These are phyloP conservation scores for Guadua angustifolia DNA, from an alignment of 176 grass and related monocot species.

Conservation along the genomic window DNA sequence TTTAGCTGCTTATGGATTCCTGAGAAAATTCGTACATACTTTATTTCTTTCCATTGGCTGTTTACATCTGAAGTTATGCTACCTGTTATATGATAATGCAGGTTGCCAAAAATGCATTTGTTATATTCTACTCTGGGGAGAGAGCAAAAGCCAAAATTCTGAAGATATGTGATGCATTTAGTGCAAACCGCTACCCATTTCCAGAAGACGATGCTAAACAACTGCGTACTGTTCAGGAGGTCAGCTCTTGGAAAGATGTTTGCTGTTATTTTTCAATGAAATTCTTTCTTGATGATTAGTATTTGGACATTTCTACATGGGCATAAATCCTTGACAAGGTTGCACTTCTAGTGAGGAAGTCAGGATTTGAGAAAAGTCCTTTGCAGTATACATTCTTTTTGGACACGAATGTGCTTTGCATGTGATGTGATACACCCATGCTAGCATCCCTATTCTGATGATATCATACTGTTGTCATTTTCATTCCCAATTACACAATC, in stretches of 20 bases:
- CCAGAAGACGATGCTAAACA: slow-evolving; percentile 78
- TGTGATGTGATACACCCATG: slow-evolving; percentile 8
- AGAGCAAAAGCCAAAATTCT: slow-evolving; percentile 85
- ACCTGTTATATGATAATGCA: slow-evolving; percentile 42
- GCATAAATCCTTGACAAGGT: neutral
- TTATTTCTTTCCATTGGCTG: neutral
- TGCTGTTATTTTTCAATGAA: slow-evolving; percentile 26
- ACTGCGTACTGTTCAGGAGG: slow-evolving; percentile 76
- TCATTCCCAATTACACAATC: neutral
- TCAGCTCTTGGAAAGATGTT: slow-evolving; percentile 41
- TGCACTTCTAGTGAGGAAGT: slow-evolving; percentile 13
- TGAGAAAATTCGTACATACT: neutral
- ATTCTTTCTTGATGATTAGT: slow-evolving; percentile 6
- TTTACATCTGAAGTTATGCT: slow-evolving; percentile 21
- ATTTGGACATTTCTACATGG: neutral
- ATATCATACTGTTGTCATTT: slow-evolving; percentile 15
- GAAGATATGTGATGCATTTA: slow-evolving; percentile 97
- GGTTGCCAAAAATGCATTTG: slow-evolving; percentile 86
- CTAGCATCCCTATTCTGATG: slow-evolving; percentile 15
- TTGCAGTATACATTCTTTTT: neutral
- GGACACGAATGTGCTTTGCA: slow-evolving; percentile 16
- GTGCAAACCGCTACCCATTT: slow-evolving; percentile 92
- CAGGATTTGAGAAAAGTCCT: neutral
- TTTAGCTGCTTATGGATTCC: neutral
- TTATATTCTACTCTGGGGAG: slow-evolving; percentile 95